Percentiles rank a stretch among this genome's conserved stretches.
Evolutionary conservation across 805 yeast species (phyloP).

Genomic region (Metschnikowia rubicola): DNA sequence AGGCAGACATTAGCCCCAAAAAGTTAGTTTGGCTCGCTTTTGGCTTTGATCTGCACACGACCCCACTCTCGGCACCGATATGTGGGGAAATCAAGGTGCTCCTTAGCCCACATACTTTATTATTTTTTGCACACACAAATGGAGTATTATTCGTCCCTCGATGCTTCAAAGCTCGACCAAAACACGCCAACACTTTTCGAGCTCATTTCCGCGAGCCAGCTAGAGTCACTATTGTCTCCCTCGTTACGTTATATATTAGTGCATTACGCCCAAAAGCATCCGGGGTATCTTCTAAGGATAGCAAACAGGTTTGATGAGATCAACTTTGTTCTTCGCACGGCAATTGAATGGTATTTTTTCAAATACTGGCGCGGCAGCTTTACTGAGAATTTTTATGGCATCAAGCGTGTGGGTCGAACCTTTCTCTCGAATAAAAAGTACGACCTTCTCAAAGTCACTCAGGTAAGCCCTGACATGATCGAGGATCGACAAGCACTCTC

Average conservation of each 20-base stretch:
- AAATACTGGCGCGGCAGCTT: constrained; percentile 78
- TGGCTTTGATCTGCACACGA: constrained; percentile 1
- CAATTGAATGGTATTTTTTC: constrained; percentile 69
- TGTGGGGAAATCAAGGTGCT: constrained; percentile 6
- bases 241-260: constrained; percentile 76
- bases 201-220: constrained; percentile 74
- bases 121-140: constrained; percentile 27
- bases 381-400: constrained; percentile 89
- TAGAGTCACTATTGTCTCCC: constrained; percentile 75
- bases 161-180: constrained; percentile 70
- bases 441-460: constrained; percentile 32
- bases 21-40: neutral
- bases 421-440: constrained; percentile 29
- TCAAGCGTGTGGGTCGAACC: constrained; percentile 56
- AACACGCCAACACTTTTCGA: constrained; percentile 87
- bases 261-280: constrained; percentile 76
- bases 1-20: no score
- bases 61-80: constrained; percentile 2
- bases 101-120: no score
- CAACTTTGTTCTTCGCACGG: constrained; percentile 54
- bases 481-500: constrained; percentile 54
- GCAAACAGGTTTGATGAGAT: constrained; percentile 77
- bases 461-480: constrained; percentile 38
- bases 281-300: constrained; percentile 58
- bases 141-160: constrained; percentile 79